phyloP scores from a whole-genome alignment of 805 yeast species.

The Metschnikowia lochheadii region DNA sequence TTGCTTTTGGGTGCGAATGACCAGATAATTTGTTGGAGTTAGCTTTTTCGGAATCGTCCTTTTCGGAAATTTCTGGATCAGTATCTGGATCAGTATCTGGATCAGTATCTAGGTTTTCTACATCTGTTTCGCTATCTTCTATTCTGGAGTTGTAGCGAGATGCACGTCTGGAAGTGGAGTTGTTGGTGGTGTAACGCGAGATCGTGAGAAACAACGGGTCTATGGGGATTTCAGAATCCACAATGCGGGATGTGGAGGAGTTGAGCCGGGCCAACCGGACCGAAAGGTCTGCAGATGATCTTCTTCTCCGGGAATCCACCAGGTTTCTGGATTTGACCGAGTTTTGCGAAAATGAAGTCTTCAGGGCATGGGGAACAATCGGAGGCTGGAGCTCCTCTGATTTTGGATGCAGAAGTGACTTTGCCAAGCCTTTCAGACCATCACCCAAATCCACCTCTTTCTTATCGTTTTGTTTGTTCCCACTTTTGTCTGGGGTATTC shows the following conservation, averaged over 20 bases:
- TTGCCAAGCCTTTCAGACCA: no score
- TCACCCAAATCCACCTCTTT: no score
- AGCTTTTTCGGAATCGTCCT: no score
- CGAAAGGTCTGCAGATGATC: not conserved
- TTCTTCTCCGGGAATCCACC: not conserved
- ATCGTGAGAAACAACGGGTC: constrained; percentile 40
- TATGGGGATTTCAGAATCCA: constrained; percentile 29
- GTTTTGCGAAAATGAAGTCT: no score
- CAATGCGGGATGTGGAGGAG: constrained; percentile 7
- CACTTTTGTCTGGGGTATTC: not conserved
- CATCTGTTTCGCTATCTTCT: no score
- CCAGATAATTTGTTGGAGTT: not conserved
- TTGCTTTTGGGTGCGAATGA: not conserved
- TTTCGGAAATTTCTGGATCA: not conserved
- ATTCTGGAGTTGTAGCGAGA: no score
- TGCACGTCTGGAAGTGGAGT: constrained; percentile 13
- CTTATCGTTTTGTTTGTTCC: no score
- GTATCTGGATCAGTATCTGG: no score
- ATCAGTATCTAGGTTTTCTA: no score
- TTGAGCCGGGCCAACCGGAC: not conserved
- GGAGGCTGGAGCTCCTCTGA: no score
- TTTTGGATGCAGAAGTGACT: no score
- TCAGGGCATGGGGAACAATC: no score
- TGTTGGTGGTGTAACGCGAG: constrained; percentile 33
- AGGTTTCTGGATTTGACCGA: not conserved